Percentiles rank a stretch among this genome's conserved stretches.
Conservation (phyloP, 257 asterid species). For the Nicotiana benthamiana region DNA sequence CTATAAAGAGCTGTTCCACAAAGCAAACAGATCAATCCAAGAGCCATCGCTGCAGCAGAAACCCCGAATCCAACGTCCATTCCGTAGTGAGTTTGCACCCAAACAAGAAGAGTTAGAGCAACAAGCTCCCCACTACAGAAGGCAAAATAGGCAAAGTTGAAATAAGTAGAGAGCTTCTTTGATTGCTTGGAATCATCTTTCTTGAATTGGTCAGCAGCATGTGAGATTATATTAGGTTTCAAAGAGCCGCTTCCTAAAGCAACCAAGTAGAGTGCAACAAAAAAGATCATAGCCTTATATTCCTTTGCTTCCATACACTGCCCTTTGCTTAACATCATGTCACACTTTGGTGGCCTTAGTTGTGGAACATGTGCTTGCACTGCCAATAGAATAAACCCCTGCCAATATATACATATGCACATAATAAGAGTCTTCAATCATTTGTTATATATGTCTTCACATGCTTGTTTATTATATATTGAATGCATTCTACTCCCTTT, state of each 20-base stretch:
- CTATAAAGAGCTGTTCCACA: slow-evolving; percentile 42
- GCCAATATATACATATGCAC: not conserved
- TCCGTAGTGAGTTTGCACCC: slow-evolving; percentile 65
- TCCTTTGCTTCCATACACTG: slow-evolving; percentile 43
- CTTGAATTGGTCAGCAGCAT: slow-evolving; percentile 61
- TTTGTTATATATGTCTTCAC: too few relatives aligned
- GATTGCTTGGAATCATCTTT: slow-evolving; percentile 21
- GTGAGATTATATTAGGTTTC: slow-evolving; percentile 70
- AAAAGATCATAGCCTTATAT: slow-evolving; percentile 51
- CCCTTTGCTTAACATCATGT: slow-evolving; percentile 5
- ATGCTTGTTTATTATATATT: too few relatives aligned
- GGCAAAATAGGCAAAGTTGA: slow-evolving; percentile 70
- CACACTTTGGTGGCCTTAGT: slow-evolving; percentile 46
- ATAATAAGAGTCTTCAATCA: not conserved
- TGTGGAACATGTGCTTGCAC: slow-evolving; percentile 51
- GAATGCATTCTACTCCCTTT: too few relatives aligned
- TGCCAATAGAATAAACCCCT: slow-evolving; percentile 55
- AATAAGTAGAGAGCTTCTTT: slow-evolving; percentile 54
- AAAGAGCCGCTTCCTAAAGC: slow-evolving; percentile 72
- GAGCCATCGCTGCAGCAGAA: slow-evolving; percentile 62
- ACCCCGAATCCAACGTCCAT: slow-evolving; percentile 74
- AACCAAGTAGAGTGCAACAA: slow-evolving; percentile 52
- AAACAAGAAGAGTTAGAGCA: slow-evolving; percentile 61
- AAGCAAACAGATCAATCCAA: slow-evolving; percentile 42
- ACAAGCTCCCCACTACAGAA: slow-evolving; percentile 61